Evolutionary conservation across 129 eudicot genomes (phyloP), one percentile per base, ranked within the genome.

Genomic region (Scalesia atractyloides): DNA sequence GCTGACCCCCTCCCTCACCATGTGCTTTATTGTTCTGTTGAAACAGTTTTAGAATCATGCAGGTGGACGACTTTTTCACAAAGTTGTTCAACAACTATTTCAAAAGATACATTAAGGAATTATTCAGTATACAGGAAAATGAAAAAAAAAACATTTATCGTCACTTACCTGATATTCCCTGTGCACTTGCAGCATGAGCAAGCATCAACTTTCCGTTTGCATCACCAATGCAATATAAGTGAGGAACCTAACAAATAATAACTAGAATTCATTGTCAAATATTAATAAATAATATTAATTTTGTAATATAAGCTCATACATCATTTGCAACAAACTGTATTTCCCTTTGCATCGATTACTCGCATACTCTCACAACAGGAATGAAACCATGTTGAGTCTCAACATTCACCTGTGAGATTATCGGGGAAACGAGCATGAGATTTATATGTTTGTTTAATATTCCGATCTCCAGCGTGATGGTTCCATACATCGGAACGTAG

Each of bases 331-430:
- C 82, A 53, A 30, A 94, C 99, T 91, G 67, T 48, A 51, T 90
- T 86, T 36, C 99, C 99, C 60, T 83, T 77, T 69, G 92, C 88
- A 83, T 90, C 94, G 51, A 94, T 78, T 18, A 94, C 99, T 64
- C 88, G 85, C 99, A 94, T 90, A 67, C 87, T 88, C 76, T 90
- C 97, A 76, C 99, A 53, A 94, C 97, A 72, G 97, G 99, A 60
- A 94, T 79, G 71, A 90, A 94, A 46, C 99, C 99, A 57, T 94
- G 88, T 57, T 94, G 96, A 19, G 97, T 94, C 81, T 73, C 88
- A 5, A 94, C 97, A 80, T 86, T 67, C 60, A 0, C 99, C 99
- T 52, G 99, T 84, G 79, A 95, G 94, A 39, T 88, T 90, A 39
- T 49, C 51, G n/a, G n/a, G 7, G 64, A 46, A 33, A 77, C 75